phyloP scores from a whole-genome alignment of 805 yeast species.

The Pichia manshurica region DNA sequence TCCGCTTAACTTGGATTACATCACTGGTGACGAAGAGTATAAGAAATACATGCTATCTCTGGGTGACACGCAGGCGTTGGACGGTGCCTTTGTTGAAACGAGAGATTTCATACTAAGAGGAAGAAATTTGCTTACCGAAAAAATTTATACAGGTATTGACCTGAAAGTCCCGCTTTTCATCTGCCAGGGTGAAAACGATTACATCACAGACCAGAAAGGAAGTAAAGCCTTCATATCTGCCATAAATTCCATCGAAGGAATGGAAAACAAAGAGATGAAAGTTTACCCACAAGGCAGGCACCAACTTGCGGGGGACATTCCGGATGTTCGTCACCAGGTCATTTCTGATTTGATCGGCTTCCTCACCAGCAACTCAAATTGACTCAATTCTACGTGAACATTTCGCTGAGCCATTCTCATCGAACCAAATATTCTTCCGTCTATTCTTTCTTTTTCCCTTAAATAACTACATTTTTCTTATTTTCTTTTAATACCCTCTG shows the following conservation, averaged over 20 bases:
- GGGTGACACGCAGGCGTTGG: slow-evolving; percentile 37
- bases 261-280: slow-evolving; percentile 25
- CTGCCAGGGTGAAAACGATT: slow-evolving; percentile 60
- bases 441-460: not conserved
- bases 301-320: slow-evolving; percentile 41
- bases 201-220: slow-evolving; percentile 49
- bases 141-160: slow-evolving; percentile 33
- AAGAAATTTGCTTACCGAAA: slow-evolving; percentile 37
- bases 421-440: not conserved
- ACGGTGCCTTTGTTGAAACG: slow-evolving; percentile 51
- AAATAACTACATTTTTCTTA: too few species aligned
- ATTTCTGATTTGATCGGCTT: slow-evolving; percentile 38
- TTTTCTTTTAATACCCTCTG: too few species aligned
- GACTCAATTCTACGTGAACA: not conserved
- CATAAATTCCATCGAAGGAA: slow-evolving; percentile 22
- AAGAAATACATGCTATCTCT: slow-evolving; percentile 39
- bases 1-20: slow-evolving; percentile 45
- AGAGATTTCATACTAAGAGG: slow-evolving; percentile 63
- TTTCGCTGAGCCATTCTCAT: slow-evolving; percentile 2
- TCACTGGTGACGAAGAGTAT: slow-evolving; percentile 47
- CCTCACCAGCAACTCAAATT: slow-evolving; percentile 21
- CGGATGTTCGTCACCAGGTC: slow-evolving; percentile 32
- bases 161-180: slow-evolving; percentile 45
- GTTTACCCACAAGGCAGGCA: slow-evolving; percentile 36
- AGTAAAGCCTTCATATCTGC: slow-evolving; percentile 37